Evolutionary conservation across 2,329 filamentous ascomycete species (phyloP), one percentile per base, ranked within the genome.

Genomic region (Ramularia endophylla): DNA sequence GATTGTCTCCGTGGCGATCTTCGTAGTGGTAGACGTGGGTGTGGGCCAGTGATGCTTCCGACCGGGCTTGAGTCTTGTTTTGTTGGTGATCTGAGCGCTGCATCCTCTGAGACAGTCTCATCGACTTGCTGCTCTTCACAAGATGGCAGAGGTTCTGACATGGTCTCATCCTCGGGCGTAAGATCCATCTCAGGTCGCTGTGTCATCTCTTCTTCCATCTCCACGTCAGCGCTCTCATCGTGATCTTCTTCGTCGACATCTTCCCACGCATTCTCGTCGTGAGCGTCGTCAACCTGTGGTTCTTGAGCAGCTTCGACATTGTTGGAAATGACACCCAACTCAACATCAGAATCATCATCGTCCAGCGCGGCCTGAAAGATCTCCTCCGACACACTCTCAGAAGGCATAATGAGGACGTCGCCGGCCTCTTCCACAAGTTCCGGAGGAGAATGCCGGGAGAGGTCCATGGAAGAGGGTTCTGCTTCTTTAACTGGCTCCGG

Each of bases 1-100:
- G 57, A 59, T 16, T 53, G 51, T 28, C 57, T 50, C 18, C 56
- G 47, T 28, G 54, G 55, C 19, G 56, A 58, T 29, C 52, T 44
- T 28, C 53, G 48, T 4, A 54, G 43, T 5, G 51, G 44, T 9
- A 55, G 45, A 8, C 44, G 38, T 29, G 46, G 48, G 36, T 54
- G 48, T 17, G 40, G 35, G 13, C 44, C 47, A 34, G 42, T 32
- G 15, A 46, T 46, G n/a, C 36, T 49, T 17, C 46, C 43, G n/a
- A 49, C 40, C n/a, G 52, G 47, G 34, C 49, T 50, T 7, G 44
- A 44, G 7, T 11, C 17, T 9, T 18, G 8, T 38, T 13, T 4
- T 22, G 8, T 17, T 40, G 31, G 13, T 29, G 31, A 11, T 13
- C 35, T 5, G 12, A 22, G n/a, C 27, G 27, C 22, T 25, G 31